Evolutionary conservation across 371 early-diverging fungal species (phyloP), one percentile per base, ranked within the genome.

Genomic region (Paramicrosporidium saccamoebae): DNA sequence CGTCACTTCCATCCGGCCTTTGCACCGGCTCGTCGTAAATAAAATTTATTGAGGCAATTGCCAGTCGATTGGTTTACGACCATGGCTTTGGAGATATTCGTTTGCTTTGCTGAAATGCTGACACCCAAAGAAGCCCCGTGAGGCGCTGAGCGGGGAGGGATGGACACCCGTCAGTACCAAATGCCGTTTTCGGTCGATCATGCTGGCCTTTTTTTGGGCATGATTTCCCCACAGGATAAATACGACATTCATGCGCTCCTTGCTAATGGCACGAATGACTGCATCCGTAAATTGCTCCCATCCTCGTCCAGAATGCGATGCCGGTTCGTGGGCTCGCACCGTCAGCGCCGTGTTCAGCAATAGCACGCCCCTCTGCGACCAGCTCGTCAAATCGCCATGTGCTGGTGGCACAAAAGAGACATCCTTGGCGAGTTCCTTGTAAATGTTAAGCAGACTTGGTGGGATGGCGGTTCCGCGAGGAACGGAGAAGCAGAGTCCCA

Each of bases 181-280:
- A 41, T 96, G 94, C 44, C 55, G 55, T 14, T 36, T 52, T 56
- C 52, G 27, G 18, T 40, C 28, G 9, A 42, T 40, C 14, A 40
- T 17, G 0, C 44, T 36, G 4, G 58, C 62, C 25, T 75, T 71
- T 42, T 63, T 58, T 30, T 69, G 64, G 6, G 88, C 84, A 41
- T 63, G 52, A 3, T 38, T 31, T n/a, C 97, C 97, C 94, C 95
- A 92, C n/a, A 92, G 52, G 45, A 96, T 60, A 46, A 96, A 96
- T 17, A 90, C 95, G 8, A 84, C 53, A 21, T 61, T 42, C 1
- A 31, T 27, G 3, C 50, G 43, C 14, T 47, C 42, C 9, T 53
- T 44, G 36, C 57, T 71, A 21, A 96, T 37, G 20, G 61, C 41
- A 7, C 45, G 34, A 19, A 96, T 54, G 10, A 88, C 59, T 2